Evolutionary conservation across 768 basidiomycete species (phyloP), one percentile per base, ranked within the genome.

Genomic region (Termitomyces titanicus): DNA sequence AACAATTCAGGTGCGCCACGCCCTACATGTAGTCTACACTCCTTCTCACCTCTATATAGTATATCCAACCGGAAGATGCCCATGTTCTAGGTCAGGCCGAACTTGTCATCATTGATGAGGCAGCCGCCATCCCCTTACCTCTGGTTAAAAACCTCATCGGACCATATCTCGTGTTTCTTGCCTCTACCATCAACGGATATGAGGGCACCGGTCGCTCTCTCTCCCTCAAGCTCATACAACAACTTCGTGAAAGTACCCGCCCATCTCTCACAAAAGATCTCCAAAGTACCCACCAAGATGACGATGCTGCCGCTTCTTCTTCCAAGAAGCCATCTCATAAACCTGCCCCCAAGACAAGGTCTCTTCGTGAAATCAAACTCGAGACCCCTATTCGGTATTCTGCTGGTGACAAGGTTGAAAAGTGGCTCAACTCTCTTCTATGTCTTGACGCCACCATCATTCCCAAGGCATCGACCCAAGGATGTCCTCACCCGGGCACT

Each of bases 131-230:
- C 51, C 97, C 97, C 1, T 83, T 98, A 17, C 94, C 96, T 2
- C 86, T 99, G 34, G 96, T 99, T 17, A 86, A 90, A 53, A 92
- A 93, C 63, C 89, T 99, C 59, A 85, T 99, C 52, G 97, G 97
- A 0, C 89, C 88, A 1, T 98, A 98, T 72, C 89, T 98, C 34
- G 94, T 98, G 48, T 98, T 98, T 78, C 88, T 98, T 79, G 92
- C 97, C 1, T 97, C 94, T n/a, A 99, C 97, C 0, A 94, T 99
- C 74, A 98, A 98, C 68, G 97, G 97, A 38, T 99, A 99, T 71
- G 97, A 98, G 79, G 97, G 97, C 25, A 98, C 97, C 0, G 97
- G 97, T n/a, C 91, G 97, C 25, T 98, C 95, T 1, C 84, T 99
- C 46, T 97, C 94, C 45, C 87, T 99, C 57, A 99, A 99, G 71